phyloP scores from a whole-genome alignment of 2,329 filamentous ascomycete species.

The Xylaria sp. region DNA sequence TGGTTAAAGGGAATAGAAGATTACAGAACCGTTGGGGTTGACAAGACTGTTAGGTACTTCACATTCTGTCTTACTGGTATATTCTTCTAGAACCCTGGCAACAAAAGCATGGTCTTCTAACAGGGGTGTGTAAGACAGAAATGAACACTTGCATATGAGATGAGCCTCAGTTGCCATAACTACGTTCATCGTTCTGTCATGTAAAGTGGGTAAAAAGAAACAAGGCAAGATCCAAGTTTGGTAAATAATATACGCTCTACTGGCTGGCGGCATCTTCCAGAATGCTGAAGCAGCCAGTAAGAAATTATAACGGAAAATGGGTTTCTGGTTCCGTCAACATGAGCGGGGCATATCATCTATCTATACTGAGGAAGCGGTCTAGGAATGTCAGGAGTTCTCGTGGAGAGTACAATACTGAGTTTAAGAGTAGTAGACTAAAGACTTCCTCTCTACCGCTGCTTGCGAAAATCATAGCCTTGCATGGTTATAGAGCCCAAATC shows the following conservation, averaged over 20 bases:
- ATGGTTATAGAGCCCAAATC: neutral
- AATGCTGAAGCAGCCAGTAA: conserved; percentile 5
- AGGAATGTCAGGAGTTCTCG: neutral
- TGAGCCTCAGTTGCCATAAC: neutral
- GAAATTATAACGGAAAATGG: neutral
- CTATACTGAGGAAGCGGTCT: neutral
- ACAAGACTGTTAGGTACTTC: too few relatives aligned
- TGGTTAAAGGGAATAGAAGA: neutral
- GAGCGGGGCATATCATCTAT: neutral
- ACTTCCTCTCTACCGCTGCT: neutral
- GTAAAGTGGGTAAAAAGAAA: neutral
- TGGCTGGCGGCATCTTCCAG: neutral
- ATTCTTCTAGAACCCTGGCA: too few relatives aligned
- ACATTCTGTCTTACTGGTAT: too few relatives aligned
- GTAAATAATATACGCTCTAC: conserved; percentile 11
- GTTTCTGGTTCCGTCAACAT: neutral
- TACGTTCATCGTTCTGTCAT: neutral
- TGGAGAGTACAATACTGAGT: neutral
- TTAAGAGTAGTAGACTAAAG: neutral
- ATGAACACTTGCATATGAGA: neutral
- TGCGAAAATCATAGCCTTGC: neutral
- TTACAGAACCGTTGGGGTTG: neutral
- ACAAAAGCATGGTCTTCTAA: neutral
- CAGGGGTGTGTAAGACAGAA: neutral
- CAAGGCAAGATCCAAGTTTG: neutral